Base-by-base conservation (phyloP, 441 rosid genomes). In the Erysimum pusillum region DNA sequence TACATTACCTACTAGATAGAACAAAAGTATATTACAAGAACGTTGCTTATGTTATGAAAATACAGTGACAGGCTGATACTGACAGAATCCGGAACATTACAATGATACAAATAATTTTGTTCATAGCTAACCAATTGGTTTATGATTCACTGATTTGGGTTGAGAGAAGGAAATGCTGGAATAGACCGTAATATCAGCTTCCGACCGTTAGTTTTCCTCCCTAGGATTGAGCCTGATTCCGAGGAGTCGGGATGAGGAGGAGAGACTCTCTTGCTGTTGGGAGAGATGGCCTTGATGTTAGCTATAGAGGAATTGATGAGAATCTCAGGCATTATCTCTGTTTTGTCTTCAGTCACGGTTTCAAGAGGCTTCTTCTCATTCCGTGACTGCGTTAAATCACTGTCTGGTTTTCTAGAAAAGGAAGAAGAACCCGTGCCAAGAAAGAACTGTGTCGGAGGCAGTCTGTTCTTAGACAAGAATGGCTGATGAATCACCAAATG, bases 211-310 rank as follows among this genome's bases (percentile, higher is more conserved):
- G 38, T 87, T 82, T 89, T 76, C 20, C 69, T 85, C 57, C 84
- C 85, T 4, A 96, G 89, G 53, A 91, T 86, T 35, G 91, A 85
- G 34, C 90, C 87, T 4, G 91, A 86, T 57, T 87, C 89, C 14
- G 88, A 76, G 59, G 85, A 86, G 68, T 83, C 85, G 10, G 67
- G 67, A 39, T 88, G 85, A 18, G 96, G 98, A 17, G 97, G 98
- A 75, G 98, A 94, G 71, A 96, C 88, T 87, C 99, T 92, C 90
- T 96, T 96, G 77, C 95, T 82, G 82, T 94, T 96, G 48, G 99
- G 99, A 76, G 99, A 93, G 14, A 71, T 80, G 8, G 90, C 85
- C 85, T 90, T 96, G 68, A 85, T 57, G 56, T 64, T 74, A 53
- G 82, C 38, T 52, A 68, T 74, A 35, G 78, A 62, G 32, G 82